Evolutionary conservation across 78 protist species (phyloP), one percentile per base, ranked within the genome.

Genomic region (Dictyostelium citrinum): DNA sequence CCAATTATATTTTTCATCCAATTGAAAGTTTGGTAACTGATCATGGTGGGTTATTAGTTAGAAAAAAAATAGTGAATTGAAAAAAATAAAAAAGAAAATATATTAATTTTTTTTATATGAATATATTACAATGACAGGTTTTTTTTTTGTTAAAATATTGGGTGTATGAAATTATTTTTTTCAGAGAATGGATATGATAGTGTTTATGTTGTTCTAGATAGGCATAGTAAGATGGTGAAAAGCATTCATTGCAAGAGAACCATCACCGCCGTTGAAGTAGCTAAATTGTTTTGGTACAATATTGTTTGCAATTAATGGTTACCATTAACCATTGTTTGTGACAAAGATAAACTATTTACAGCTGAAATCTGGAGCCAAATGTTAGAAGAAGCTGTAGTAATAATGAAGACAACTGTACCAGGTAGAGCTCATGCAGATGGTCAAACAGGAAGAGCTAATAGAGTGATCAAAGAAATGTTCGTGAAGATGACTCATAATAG

Each of bases 281-380:
- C 39, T 17, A 9, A 83, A 8, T 51, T 6, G 46, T 70, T 83
- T 64, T 24, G 14, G 27, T 5, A 35, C 1, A 5, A 68, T 1
- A 27, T 81, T 0, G 24, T 81, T 24, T 35, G 55, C n/a, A 60
- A 16, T 16, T 72, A 45, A 31, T 81, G 90, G 5, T 14, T 31
- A 31, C 90, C 90, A 8, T 4, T 1, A 31, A 29, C 61, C 3
- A 83, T 83, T 8, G 81, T 83, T 9, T 71, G 81, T 9, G 90
- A 83, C 31, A 78, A 35, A 12, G 90, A 83, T 51, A 6, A 49
- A 4, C 45, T 70, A 20, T 83, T 83, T 49, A 83, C 90, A 46
- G 2, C 74, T 22, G 90, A 83, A n/a, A 8, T 83, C 1, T 83
- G 81, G 79, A 5, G 24, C 11, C 9, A 2, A 14, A 2, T 33